Evolutionary conservation across 179 eudicot genomes (phyloP).

Genomic region (Gypsophila paniculata): DNA sequence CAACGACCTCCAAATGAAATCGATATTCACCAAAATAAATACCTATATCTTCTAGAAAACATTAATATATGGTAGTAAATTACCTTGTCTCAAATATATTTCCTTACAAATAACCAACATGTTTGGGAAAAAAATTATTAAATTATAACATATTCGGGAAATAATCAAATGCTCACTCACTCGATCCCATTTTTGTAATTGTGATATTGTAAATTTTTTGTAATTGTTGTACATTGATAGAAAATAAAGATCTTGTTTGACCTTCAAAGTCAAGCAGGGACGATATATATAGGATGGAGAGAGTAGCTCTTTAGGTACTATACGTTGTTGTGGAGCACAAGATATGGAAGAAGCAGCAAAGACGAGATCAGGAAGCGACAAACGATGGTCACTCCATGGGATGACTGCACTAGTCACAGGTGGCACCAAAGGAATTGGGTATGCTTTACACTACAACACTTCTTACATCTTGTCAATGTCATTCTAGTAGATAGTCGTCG

Average conservation of each 20-base stretch:
- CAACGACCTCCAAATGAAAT: no score
- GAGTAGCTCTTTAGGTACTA: background rate
- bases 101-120: background rate
- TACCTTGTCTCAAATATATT: no score
- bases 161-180: background rate
- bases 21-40: no score
- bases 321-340: background rate
- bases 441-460: background rate
- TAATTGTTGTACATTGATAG: background rate
- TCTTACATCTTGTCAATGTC: background rate
- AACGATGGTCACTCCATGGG: slow-evolving; percentile 30
- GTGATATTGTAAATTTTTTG: no score
- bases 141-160: no score
- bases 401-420: slow-evolving; percentile 37
- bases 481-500: background rate
- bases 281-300: background rate
- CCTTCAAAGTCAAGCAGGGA: background rate
- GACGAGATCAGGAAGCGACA: no score
- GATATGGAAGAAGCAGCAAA: background rate
- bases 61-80: background rate
- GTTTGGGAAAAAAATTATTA: background rate
- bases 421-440: slow-evolving; percentile 31
- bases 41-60: no score
- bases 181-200: no score
- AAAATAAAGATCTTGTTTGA: background rate